phyloP scores from a whole-genome alignment of 805 yeast species.

The Wickerhamiella shivajii region DNA sequence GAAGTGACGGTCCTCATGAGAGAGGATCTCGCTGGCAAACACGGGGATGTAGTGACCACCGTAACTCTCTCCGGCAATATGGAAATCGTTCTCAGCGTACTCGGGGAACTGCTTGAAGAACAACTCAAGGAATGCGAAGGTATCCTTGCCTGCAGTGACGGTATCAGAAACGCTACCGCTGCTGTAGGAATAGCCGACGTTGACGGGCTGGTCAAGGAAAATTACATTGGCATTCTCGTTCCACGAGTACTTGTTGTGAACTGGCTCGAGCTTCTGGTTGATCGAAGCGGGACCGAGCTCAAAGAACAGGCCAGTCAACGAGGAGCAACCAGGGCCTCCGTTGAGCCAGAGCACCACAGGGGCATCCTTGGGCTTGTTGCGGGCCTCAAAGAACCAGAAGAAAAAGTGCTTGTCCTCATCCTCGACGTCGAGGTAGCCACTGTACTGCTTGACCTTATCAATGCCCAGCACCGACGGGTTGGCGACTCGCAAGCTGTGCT shows the following conservation, averaged over 20 bases:
- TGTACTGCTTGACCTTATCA: constrained; percentile 67
- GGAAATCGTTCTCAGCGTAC: constrained; percentile 45
- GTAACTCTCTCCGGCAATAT: constrained; percentile 81
- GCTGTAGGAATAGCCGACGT: constrained; percentile 66
- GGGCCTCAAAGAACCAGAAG: constrained; percentile 72
- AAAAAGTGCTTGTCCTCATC: constrained; percentile 79
- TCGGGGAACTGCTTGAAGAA: constrained; percentile 62
- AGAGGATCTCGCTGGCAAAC: constrained; percentile 69
- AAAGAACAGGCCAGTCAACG: constrained; percentile 72
- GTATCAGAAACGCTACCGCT: constrained; percentile 50
- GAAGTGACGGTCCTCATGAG: constrained; percentile 45
- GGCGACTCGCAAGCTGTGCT: constrained; percentile 47
- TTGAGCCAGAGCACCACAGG: constrained; percentile 80
- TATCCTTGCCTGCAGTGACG: constrained; percentile 72
- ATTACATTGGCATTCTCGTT: constrained; percentile 72
- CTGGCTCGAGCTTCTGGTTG: constrained; percentile 43
- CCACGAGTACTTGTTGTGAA: constrained; percentile 68
- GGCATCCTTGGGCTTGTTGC: constrained; percentile 76
- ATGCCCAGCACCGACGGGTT: constrained; percentile 58
- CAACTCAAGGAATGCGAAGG: constrained; percentile 61
- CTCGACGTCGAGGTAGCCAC: constrained; percentile 73
- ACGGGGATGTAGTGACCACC: constrained; percentile 86
- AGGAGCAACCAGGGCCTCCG: constrained; percentile 93
- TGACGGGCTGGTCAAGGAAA: constrained; percentile 79
- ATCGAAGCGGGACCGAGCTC: constrained; percentile 76